These are phyloP conservation scores for Exophiala phaeomuriformis DNA, from an alignment of 2,329 filamentous ascomycete species.

Conservation along the genomic window DNA sequence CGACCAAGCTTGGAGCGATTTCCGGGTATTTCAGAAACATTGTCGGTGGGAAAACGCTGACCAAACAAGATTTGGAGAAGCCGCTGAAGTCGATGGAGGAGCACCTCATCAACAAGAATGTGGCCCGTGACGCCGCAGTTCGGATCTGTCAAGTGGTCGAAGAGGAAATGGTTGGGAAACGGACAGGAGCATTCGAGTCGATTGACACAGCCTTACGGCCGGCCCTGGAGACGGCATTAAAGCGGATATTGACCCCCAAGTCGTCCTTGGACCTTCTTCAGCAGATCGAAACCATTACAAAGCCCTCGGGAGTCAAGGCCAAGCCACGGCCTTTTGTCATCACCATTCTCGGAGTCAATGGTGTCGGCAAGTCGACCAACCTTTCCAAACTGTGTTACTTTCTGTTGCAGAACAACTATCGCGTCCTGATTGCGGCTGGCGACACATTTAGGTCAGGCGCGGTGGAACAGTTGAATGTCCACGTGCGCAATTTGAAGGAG, in stretches of 20 bases:
- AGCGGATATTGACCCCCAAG: constrained; percentile 92
- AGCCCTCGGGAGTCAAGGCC: constrained; percentile 57
- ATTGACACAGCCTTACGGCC: constrained; percentile 75
- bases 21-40: constrained; percentile 89
- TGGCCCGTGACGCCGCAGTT: constrained; percentile 86
- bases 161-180: constrained; percentile 79
- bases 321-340: constrained; percentile 83
- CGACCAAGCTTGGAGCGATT: constrained; percentile 72
- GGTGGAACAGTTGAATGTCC: constrained; percentile 92
- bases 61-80: constrained; percentile 80
- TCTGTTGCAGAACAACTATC: constrained; percentile 92
- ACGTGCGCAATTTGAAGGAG: constrained; percentile 88
- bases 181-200: constrained; percentile 84
- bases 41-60: constrained; percentile 86
- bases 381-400: constrained; percentile 98
- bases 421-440: constrained; percentile 85
- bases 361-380: constrained; percentile 96
- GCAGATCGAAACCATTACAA: constrained; percentile 74
- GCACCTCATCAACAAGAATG: constrained; percentile 89
- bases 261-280: constrained; percentile 89
- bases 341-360: constrained; percentile 96
- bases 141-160: constrained; percentile 88
- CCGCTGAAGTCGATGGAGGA: constrained; percentile 95
- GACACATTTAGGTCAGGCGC: constrained; percentile 97
- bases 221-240: constrained; percentile 85